Evolutionary conservation across 352 stramenopile species (phyloP), one percentile per base, ranked within the genome.

Genomic region (Phytophthora meadii): DNA sequence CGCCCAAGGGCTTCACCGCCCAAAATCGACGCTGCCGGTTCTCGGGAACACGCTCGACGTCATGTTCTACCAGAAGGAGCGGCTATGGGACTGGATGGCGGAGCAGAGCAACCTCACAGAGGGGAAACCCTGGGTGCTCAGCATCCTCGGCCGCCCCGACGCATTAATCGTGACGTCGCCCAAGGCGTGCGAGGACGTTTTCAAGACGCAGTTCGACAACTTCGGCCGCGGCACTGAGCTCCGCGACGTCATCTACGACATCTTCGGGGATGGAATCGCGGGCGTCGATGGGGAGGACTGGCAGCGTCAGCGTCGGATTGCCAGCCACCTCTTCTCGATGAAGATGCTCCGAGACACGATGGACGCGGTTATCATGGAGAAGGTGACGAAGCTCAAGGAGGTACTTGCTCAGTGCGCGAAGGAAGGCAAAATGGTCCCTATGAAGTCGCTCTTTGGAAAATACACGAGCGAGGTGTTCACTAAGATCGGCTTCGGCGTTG

Each of bases 381-480:
- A 81, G 28, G 61, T 58, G 25, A 32, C 24, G 14, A 48, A 69
- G 45, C 56, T 90, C 4, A 71, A 52, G 6, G 52, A 61, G 0
- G 61, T 76, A 0, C 49, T 89, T 1, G 48, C 36, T 6, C 34
- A 68, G 30, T 68, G 46, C 17, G 47, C 54, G 15, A 37, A 48
- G 4, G 22, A 52, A 8, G 44, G 45, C 10, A 55, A 55, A 12
- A 9, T 39, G 2, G 51, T 77, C 1, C 42, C 56, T 2, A 65
- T 90, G 48, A 83, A 86, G 45, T 65, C 52, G 4, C 63, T 89
- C 15, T 53, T 90, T 3, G 54, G 68, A 45, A 71, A 81, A 22
- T 84, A 86, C 55, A 89, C 84, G 14, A 83, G 86, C 48, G 87
- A 95, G 30, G 74, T 88, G 7, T 91, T 95, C 54, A 78, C 73